These are phyloP conservation scores for Coprinellus micaceus DNA, from an alignment of 768 basidiomycete genomes.

Conservation along the genomic window DNA sequence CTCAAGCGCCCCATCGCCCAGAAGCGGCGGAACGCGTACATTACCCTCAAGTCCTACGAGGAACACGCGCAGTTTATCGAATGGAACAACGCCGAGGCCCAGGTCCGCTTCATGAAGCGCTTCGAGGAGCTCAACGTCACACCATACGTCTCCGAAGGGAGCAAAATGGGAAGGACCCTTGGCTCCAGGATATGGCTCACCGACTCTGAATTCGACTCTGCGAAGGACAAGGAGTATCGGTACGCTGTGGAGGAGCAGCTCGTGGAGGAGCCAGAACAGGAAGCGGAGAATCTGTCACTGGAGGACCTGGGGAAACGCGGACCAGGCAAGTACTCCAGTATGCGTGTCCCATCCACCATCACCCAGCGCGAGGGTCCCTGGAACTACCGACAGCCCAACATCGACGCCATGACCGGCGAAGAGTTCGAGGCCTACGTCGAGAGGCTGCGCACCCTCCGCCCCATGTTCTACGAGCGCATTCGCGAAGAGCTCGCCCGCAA, in stretches of 20 bases:
- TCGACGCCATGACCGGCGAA: constrained; percentile 54
- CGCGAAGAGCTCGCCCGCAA: constrained; percentile 17
- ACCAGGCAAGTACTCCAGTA: constrained; percentile 17
- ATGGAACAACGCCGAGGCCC: constrained; percentile 64
- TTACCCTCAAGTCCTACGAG: constrained; percentile 68
- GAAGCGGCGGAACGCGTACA: constrained; percentile 57
- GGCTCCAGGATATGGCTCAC: constrained; percentile 33
- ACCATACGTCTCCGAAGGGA: constrained; percentile 25
- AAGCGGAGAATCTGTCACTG: not conserved
- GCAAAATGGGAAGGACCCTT: constrained; percentile 18
- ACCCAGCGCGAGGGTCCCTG: not conserved
- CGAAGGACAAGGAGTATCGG: constrained; percentile 9
- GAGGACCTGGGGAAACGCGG: constrained; percentile 16
- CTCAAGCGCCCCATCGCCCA: constrained; percentile 78
- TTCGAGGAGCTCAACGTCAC: constrained; percentile 58
- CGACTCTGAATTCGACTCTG: constrained; percentile 44
- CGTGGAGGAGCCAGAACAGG: constrained; percentile 15
- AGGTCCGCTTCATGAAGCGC: constrained; percentile 64
- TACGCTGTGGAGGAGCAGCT: constrained; percentile 3
- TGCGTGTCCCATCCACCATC: not conserved
- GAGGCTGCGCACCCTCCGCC: constrained; percentile 54
- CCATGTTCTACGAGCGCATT: constrained; percentile 51
- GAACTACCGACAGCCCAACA: constrained; percentile 37
- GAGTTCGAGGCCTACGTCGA: constrained; percentile 59
- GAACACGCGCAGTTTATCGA: constrained; percentile 72